Evolutionary conservation across 495 filamentous ascomycete genomes (phyloP).

Genomic region (Penicillium coprophilum): DNA sequence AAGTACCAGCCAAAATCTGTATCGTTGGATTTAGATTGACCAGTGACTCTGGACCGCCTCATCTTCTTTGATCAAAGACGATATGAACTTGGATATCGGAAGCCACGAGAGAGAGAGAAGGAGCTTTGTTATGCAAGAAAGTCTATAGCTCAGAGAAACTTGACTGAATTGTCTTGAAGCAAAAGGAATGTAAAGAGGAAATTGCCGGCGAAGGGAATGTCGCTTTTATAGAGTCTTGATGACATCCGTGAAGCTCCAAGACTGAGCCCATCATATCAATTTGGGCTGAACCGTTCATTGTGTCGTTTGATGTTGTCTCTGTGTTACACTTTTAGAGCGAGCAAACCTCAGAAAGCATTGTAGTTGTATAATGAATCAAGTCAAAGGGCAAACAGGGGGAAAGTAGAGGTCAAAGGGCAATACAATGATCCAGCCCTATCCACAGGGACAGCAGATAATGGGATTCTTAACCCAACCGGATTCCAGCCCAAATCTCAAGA

Average conservation of each 20-base stretch:
- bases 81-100: not conserved
- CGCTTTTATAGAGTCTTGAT: slow-evolving; percentile 4
- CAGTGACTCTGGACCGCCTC: slow-evolving; percentile 8
- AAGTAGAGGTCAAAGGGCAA: not conserved
- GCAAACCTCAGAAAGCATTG: not conserved
- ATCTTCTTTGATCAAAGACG: not conserved
- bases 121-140: not conserved
- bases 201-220: slow-evolving; percentile 1
- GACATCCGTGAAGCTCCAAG: slow-evolving; percentile 1
- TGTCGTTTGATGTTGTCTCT: not conserved
- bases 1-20: slow-evolving; percentile 7
- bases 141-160: not conserved
- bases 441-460: slow-evolving; percentile 11
- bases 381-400: not conserved
- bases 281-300: slow-evolving; percentile 6
- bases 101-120: not conserved
- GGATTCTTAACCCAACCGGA: slow-evolving; percentile 10
- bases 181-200: slow-evolving; percentile 5
- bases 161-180: slow-evolving; percentile 4
- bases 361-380: not conserved
- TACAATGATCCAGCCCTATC: slow-evolving; percentile 2
- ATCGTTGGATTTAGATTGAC: not conserved
- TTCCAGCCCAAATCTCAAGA: slow-evolving; percentile 7
- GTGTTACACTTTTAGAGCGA: not conserved
- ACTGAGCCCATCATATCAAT: slow-evolving; percentile 9